Conservation (phyloP, 2,329 filamentous ascomycete species). For the Herpotrichia juniperi region DNA sequence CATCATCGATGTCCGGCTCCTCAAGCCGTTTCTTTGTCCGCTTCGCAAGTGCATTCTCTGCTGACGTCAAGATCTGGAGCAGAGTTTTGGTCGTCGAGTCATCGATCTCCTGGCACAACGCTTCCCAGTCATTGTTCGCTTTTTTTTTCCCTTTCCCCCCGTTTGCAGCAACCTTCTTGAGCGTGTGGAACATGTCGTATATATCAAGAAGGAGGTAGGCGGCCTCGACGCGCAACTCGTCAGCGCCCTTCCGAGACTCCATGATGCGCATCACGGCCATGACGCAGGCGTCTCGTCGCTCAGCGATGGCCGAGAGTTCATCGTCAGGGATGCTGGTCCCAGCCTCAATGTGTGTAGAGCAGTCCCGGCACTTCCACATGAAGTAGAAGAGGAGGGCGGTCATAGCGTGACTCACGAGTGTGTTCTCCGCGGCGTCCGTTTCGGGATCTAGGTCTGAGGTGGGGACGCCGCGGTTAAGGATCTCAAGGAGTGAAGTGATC, state of each 20-base stretch:
- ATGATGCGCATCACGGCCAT: conserved; percentile 58
- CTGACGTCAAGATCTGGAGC: conserved; percentile 75
- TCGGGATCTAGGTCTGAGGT: conserved; percentile 69
- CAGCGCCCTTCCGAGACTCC: conserved; percentile 64
- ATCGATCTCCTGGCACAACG: conserved; percentile 73
- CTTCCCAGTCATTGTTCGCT: conserved; percentile 54
- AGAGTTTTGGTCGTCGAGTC: conserved; percentile 68
- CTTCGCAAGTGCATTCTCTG: conserved; percentile 69
- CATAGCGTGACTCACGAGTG: conserved; percentile 76
- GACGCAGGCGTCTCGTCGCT: conserved; percentile 59
- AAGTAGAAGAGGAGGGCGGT: conserved; percentile 86
- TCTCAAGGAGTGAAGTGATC: conserved; percentile 73
- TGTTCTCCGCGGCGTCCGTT: conserved; percentile 78
- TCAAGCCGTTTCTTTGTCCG: conserved; percentile 43
- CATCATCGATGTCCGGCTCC: conserved; percentile 69
- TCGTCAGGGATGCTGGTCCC: conserved; percentile 58
- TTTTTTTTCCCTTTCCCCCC: conserved; percentile 31
- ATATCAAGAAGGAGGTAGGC: conserved; percentile 82
- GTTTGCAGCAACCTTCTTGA: conserved; percentile 56
- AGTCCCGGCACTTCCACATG: conserved; percentile 82
- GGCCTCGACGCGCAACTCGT: conserved; percentile 77
- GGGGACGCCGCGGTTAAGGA: conserved; percentile 76
- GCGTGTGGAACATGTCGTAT: conserved; percentile 76
- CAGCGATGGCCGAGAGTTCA: conserved; percentile 63
- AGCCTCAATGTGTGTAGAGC: conserved; percentile 44